These are phyloP conservation scores for Tulasnella sp. DNA, from an alignment of 768 basidiomycete species.

Conservation along the genomic window DNA sequence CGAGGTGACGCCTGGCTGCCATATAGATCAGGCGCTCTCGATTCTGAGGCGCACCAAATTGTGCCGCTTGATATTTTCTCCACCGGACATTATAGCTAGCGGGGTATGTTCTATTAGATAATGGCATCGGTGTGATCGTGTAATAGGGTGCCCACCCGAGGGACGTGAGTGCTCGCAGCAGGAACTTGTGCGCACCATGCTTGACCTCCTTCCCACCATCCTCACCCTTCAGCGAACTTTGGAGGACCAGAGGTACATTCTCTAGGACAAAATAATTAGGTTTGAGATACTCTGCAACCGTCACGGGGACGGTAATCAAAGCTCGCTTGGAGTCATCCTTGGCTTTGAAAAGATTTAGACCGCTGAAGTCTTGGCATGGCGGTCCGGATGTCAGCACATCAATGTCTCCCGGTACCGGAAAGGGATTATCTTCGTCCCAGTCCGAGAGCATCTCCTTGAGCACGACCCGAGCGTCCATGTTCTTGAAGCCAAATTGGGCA, in stretches of 20 bases:
- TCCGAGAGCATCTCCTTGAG: neutral
- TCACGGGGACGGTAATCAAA: neutral
- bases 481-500: neutral
- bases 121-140: too few species aligned
- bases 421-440: neutral
- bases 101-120: constrained; percentile 15
- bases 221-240: neutral
- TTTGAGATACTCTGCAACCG: neutral
- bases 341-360: constrained; percentile 6
- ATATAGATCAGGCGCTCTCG: constrained; percentile 56
- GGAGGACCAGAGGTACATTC: constrained; percentile 4
- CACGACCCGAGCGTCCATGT: constrained; percentile 1
- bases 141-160: constrained; percentile 42
- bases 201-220: neutral
- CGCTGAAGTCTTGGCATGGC: constrained; percentile 12
- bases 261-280: constrained; percentile 12
- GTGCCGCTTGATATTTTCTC: constrained; percentile 56
- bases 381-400: constrained; percentile 5
- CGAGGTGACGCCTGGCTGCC: neutral
- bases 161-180: constrained; percentile 45
- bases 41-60: constrained; percentile 59
- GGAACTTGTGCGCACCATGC: constrained; percentile 20
- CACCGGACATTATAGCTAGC: constrained; percentile 54
- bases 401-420: constrained; percentile 4
- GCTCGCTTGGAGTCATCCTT: constrained; percentile 8